Base-by-base conservation (phyloP, 2,329 filamentous ascomycete species). In the Pyricularia grisea region DNA sequence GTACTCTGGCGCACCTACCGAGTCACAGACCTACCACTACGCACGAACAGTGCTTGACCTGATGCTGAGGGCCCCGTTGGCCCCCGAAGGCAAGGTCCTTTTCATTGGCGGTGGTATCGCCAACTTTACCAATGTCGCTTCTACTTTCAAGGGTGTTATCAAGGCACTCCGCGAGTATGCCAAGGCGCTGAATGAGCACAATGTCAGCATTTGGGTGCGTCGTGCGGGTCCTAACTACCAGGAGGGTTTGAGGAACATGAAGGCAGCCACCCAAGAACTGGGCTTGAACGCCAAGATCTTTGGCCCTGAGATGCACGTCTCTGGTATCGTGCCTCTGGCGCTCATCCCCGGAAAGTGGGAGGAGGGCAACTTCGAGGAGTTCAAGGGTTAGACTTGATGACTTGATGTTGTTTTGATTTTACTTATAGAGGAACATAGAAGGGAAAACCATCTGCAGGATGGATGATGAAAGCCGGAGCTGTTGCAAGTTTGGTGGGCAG, bases 101-200 rank as follows among this genome's bases (percentile, higher is more conserved):
- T 99, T 99, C 88, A 98, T 99, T 74, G 95, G 95, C 81, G 95
- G 95, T 85, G 95, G 95, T 88, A 99, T 99, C 87, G 95, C 95
- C 87, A 99, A 99, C 91, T 99, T 99, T 86, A 99, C 95, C 87
- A 99, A 98, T 84, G 95, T 99, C 69, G 95, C 95, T 71, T 95
- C 92, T 76, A 99, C 95, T 73, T 99, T 99, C 91, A 99, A 99
- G 89, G 95, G 95, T 85, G 94, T 99, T 81, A 99, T 99, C 80
- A 91, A 93, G 75, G 95, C 95, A 71, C 88, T 99, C 73, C 90
- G 94, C 74, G 95, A 98, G 83, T 93, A 94, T 75, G 88, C 94
- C 71, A 89, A 89, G 72, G 86, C 90, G 73, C 88, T 99, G 74
- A 88, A 89, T 78, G 95, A 99, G 88, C 95, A 99, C 90, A 97